Evolutionary conservation across 164 flowering plant species (phyloP), one percentile per base, ranked within the genome.

Genomic region (Magnolia sinica): DNA sequence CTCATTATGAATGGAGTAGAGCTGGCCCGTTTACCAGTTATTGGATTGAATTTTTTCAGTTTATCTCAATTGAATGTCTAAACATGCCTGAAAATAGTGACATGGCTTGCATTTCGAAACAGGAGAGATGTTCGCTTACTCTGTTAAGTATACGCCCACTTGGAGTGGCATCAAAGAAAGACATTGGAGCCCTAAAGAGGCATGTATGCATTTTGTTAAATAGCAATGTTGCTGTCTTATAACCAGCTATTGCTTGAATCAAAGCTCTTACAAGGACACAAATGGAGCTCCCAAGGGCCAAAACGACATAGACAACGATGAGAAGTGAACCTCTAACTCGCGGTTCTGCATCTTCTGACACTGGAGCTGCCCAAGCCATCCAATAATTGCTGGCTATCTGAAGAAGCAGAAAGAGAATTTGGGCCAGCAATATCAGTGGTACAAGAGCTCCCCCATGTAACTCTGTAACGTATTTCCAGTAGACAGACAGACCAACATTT

Each of bases 301-400:
- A 84, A 70, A 81, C 86, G 50, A 89, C 85, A 82, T 91, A 96
- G 11, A 96, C 97, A 68, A 80, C 10, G 20, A 94, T 77, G 7
- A 91, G 88, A 9, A 83, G 83, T 9, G 83, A 79, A 74, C 75
- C 74, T 7, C 37, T 55, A 51, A 91, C 95, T 2, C 82, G 63
- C 71, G 96, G 84, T 77, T 82, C 19, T 11, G 8, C 84, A 77
- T 86, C 91, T 70, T 77, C 76, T 7, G 98, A 89, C 9, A 86
- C 86, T 2, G 99, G 98, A 79, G 90, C 82, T 55, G 94, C 97
- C 95, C 89, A 91, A 51, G 96, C 94, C 96, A 96, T 96, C 99
- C 99, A 96, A 66, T 91, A 96, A 75, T 96, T 94, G 86, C 99
- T 92, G 67, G 86, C 92, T 72, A 94, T 94, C 76, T 96, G 94